Evolutionary conservation across 148 eudicot genomes (phyloP).

Genomic region (Agrostemma githago): DNA sequence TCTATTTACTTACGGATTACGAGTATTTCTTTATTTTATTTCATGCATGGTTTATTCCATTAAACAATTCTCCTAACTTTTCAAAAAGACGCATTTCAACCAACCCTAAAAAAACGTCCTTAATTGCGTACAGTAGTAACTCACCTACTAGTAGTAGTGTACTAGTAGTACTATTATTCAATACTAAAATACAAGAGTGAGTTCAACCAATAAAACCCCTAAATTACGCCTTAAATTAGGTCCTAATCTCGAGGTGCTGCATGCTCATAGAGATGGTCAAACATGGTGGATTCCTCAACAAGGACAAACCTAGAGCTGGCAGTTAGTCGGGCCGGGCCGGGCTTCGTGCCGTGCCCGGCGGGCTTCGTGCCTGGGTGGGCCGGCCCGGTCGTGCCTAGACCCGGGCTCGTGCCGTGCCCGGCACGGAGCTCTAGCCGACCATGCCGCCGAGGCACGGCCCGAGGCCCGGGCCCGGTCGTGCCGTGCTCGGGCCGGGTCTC

Average conservation of each 20-base stretch:
- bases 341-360: too few species aligned
- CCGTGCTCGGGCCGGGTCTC: too few species aligned
- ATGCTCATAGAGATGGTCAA: background rate
- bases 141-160: background rate
- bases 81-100: constrained; percentile 6
- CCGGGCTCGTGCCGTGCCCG: too few species aligned
- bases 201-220: constrained; percentile 1
- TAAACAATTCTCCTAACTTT: background rate
- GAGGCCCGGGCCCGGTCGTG: too few species aligned
- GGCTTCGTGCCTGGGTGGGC: too few species aligned
- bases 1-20: too few species aligned
- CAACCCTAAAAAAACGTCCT: constrained; percentile 1
- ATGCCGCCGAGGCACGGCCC: too few species aligned
- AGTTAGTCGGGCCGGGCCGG: too few species aligned
- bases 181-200: background rate
- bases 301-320: too few species aligned
- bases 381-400: too few species aligned
- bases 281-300: background rate
- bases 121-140: background rate
- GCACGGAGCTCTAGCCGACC: too few species aligned
- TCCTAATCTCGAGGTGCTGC: constrained; percentile 18
- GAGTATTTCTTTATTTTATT: background rate
- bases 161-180: background rate
- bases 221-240: constrained; percentile 30
- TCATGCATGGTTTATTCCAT: constrained; percentile 7